A percentile compares a stretch with the other conserved stretches of the same genome.
Conservation (phyloP, 495 filamentous ascomycete genomes). For the Aspergillus olivimuriae region DNA sequence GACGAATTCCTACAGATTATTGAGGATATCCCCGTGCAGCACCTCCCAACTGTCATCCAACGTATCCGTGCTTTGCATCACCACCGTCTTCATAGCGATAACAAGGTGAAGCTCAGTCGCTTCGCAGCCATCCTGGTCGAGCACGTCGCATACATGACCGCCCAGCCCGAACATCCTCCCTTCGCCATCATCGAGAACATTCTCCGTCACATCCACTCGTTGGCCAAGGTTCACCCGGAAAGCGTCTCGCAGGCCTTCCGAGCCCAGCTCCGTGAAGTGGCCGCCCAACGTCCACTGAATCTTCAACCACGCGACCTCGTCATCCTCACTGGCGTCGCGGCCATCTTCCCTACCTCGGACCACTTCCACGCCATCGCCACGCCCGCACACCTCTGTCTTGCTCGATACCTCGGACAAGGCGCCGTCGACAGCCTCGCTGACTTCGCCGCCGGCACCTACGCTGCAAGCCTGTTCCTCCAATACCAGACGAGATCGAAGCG, state of each 20-base stretch:
- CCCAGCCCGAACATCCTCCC: slow-evolving; percentile 40
- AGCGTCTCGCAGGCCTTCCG: slow-evolving; percentile 74
- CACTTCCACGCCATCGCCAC: slow-evolving; percentile 93
- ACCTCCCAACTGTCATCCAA: slow-evolving; percentile 75
- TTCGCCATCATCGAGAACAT: slow-evolving; percentile 60
- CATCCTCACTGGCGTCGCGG: slow-evolving; percentile 71
- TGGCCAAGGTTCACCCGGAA: slow-evolving; percentile 75
- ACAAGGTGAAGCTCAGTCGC: slow-evolving; percentile 72
- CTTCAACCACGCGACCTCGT: slow-evolving; percentile 70
- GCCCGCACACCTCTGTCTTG: slow-evolving; percentile 74
- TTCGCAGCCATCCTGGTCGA: slow-evolving; percentile 73
- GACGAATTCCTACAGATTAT: slow-evolving; percentile 63
- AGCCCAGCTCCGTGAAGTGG: slow-evolving; percentile 58
- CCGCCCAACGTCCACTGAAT: slow-evolving; percentile 50
- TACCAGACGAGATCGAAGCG: slow-evolving; percentile 78
- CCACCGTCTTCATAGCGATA: slow-evolving; percentile 73
- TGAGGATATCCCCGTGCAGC: slow-evolving; percentile 47
- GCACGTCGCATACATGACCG: slow-evolving; percentile 65
- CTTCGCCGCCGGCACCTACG: slow-evolving; percentile 68
- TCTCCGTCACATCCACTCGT: slow-evolving; percentile 75
- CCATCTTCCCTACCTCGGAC: slow-evolving; percentile 90
- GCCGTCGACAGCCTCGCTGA: slow-evolving; percentile 56
- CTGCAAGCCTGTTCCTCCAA: slow-evolving; percentile 67
- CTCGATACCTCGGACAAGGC: slow-evolving; percentile 74
- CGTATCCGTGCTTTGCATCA: slow-evolving; percentile 84